Base-by-base conservation (phyloP, 164 flowering plant species). In the Stephania cephalantha region DNA sequence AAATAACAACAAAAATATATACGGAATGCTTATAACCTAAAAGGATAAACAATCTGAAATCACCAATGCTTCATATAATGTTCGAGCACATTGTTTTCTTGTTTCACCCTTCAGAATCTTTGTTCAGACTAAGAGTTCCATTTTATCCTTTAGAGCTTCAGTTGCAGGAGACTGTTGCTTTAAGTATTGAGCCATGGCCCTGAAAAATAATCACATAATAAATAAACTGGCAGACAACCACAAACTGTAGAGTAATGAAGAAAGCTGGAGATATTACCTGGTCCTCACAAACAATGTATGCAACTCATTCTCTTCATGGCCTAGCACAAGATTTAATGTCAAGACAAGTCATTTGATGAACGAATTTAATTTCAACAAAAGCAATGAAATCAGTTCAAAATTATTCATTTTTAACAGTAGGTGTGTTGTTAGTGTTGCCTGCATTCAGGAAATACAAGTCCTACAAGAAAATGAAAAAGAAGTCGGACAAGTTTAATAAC, bases 31-130 rank as follows among this genome's bases (percentile, higher is more conserved):
- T 25, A 25, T 25, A 25, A 25, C 25, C 25, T 25, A 25, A 25
- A 25, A 25, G 25, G 25, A 25, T 25, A 25, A 25, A 25, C 25
- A 25, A 25, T 31, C 53, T 53, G 5, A 35, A 72, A 17, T 83
- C 85, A 94, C 99, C 93, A 96, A 79, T 66, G 89, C 88, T 81
- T 94, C 97, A 70, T 42, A 90, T 81, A 94, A 88, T 97, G 94
- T 87, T 66, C 94, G 87, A 46, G 97, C 94, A 78, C 91, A 87
- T 61, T 89, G 46, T 77, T 89, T 96, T 79, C 90, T 89, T 44
- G n/a, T 79, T 85, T 86, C 90, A 71, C 94, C 95, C 79, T 91
- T 79, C 25, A 96, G 81, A 55, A 90, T 88, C 70, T 82, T 82
- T 81, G 82, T 84, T 85, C 83, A 92, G 84, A 75, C 85, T 89